Evolutionary conservation across 805 yeast genomes (phyloP).

Genomic region (Wickerhamomyces bovis): DNA sequence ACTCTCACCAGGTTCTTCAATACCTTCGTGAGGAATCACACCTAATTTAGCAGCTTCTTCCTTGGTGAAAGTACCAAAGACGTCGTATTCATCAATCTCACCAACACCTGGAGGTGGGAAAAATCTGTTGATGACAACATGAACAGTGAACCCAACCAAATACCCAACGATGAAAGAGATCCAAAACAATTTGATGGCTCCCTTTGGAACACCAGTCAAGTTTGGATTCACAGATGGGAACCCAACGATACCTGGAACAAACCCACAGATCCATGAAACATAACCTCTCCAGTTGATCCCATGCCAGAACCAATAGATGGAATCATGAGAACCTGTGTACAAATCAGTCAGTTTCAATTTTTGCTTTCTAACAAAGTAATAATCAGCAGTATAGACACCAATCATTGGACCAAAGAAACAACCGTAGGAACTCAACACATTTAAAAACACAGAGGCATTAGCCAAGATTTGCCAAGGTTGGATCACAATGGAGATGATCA

Average conservation of each 20-base stretch:
- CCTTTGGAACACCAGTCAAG: conserved; percentile 21
- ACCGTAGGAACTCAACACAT: conserved; percentile 22
- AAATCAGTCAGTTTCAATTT: conserved; percentile 35
- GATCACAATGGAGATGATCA: conserved; percentile 59
- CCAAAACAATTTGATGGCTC: conserved; percentile 22
- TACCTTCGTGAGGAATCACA: conserved; percentile 22
- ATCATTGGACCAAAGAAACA: conserved; percentile 41
- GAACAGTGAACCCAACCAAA: conserved; percentile 19
- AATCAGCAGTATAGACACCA: conserved; percentile 32
- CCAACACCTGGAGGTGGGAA: conserved; percentile 27
- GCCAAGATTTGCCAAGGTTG: conserved; percentile 60
- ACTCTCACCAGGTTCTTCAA: conserved; percentile 1
- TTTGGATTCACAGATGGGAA: conserved; percentile 27
- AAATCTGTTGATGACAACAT: conserved; percentile 18
- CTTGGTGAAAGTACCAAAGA: conserved; percentile 29
- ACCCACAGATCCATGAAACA: conserved; percentile 32
- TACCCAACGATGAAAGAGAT: conserved; percentile 25
- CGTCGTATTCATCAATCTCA: conserved; percentile 27
- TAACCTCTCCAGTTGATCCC: conserved; percentile 41
- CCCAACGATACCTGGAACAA: conserved; percentile 39
- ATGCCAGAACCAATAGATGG: conserved; percentile 36
- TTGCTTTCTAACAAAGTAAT: conserved; percentile 30
- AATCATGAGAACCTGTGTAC: conserved; percentile 27
- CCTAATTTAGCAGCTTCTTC: conserved; percentile 29
- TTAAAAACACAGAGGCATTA: conserved; percentile 21